A percentile compares a stretch with the other conserved stretches of the same genome.
phyloP scores from a whole-genome alignment of 345 rosid genomes.

The Corymbia maculata region DNA sequence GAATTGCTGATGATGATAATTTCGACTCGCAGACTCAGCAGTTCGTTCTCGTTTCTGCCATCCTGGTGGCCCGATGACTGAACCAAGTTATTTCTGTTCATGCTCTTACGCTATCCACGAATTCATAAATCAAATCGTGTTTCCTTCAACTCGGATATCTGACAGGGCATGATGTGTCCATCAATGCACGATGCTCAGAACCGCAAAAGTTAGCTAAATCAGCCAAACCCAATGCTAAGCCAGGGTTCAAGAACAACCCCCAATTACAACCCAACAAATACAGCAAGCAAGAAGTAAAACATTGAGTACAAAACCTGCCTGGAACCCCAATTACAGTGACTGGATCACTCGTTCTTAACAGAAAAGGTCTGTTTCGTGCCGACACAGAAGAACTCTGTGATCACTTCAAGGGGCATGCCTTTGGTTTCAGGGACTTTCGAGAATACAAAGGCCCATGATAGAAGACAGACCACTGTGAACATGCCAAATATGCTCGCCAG shows the following conservation, averaged over 20 bases:
- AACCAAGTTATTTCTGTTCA: neutral
- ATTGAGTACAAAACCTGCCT: neutral
- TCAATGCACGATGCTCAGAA: neutral
- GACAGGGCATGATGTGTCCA: neutral
- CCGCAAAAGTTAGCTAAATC: neutral
- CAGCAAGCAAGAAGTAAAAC: neutral
- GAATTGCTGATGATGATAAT: neutral
- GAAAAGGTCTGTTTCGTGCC: slow-evolving; percentile 70
- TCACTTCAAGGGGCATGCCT: slow-evolving; percentile 98
- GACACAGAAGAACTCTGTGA: slow-evolving; percentile 75
- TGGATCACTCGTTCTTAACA: slow-evolving; percentile 33
- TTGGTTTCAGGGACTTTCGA: slow-evolving; percentile 87
- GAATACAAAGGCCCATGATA: slow-evolving; percentile 68
- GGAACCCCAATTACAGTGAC: neutral
- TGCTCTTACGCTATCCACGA: neutral
- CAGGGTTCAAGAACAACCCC: neutral
- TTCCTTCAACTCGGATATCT: neutral
- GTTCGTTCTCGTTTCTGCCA: neutral
- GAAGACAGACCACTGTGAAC: slow-evolving; percentile 58
- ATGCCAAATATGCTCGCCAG: slow-evolving; percentile 80
- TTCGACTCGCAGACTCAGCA: neutral
- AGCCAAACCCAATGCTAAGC: neutral
- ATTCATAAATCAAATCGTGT: neutral
- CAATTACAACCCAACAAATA: neutral
- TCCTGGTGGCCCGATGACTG: neutral